phyloP scores from a whole-genome alignment of 139 green algal species.

The Chlorella sp. region DNA sequence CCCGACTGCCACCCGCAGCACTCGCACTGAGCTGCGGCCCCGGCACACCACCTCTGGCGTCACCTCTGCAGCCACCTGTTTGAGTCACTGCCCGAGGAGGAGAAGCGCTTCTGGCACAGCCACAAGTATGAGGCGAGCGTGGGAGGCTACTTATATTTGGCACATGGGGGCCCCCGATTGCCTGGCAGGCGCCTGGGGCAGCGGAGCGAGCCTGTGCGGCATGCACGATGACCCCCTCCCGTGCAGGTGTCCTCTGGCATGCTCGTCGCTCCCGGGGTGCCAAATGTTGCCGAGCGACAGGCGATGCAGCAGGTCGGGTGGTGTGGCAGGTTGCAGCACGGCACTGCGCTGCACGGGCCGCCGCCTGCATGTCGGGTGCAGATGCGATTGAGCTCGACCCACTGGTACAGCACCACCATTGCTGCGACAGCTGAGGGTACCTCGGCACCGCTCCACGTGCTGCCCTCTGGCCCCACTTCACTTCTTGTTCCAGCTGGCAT shows the following conservation, averaged over 20 bases:
- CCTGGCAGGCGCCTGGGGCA: background rate
- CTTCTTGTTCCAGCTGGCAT: background rate
- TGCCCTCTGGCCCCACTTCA: background rate
- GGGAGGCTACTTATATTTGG: background rate
- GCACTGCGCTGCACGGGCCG: background rate
- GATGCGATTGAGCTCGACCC: background rate
- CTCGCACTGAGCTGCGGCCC: too few relatives aligned
- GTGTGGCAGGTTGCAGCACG: background rate
- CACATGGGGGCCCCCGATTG: background rate
- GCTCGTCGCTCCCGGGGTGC: constrained; percentile 49
- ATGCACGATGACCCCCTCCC: background rate
- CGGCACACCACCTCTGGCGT: too few relatives aligned
- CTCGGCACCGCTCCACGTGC: background rate
- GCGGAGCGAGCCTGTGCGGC: background rate
- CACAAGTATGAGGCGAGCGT: constrained; percentile 40
- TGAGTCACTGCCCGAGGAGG: constrained; percentile 65
- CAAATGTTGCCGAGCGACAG: constrained; percentile 40
- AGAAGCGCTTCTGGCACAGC: constrained; percentile 80
- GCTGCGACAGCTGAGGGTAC: background rate
- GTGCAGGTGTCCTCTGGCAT: constrained; percentile 56
- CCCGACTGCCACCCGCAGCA: too few relatives aligned
- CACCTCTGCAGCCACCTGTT: constrained; percentile 67
- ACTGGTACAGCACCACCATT: background rate
- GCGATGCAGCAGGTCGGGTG: constrained; percentile 58
- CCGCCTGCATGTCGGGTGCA: background rate